Percentiles rank a stretch among this genome's conserved stretches.
Conservation (phyloP, 2,329 filamentous ascomycete genomes). For the Aureobasidium zeae region DNA sequence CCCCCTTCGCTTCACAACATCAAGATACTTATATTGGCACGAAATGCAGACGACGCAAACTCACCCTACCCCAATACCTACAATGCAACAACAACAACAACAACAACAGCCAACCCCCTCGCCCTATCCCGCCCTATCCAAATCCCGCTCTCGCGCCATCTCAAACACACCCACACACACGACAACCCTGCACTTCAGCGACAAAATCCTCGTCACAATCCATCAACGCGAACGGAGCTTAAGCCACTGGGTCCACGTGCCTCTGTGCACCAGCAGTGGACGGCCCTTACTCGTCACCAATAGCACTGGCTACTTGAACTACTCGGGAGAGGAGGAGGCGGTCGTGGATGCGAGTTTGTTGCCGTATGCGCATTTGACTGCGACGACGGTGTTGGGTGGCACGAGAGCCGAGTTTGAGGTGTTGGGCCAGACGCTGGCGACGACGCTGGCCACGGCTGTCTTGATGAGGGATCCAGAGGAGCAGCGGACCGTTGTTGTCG, state of each 20-base stretch:
- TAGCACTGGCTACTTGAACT: conserved; percentile 44
- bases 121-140: conserved; percentile 44
- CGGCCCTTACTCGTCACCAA: no score
- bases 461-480: conserved; percentile 59
- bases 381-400: conserved; percentile 77
- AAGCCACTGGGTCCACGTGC: conserved; percentile 90
- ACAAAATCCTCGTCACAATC: conserved; percentile 85
- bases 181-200: conserved; percentile 64
- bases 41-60: no score
- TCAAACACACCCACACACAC: conserved; percentile 63
- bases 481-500: conserved; percentile 49
- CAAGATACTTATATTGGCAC: no score
- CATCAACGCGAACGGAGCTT: conserved; percentile 77
- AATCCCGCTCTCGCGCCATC: conserved; percentile 48
- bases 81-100: no score
- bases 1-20: no score
- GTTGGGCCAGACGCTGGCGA: conserved; percentile 72
- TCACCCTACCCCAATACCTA: no score
- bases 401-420: conserved; percentile 73
- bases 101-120: no score
- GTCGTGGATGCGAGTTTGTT: conserved; percentile 42
- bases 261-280: conserved; percentile 54
- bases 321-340: conserved; percentile 39
- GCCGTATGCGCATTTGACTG: conserved; percentile 72
- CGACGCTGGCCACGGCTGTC: conserved; percentile 77